Percentiles rank a stretch among this genome's conserved stretches.
Evolutionary conservation across 495 filamentous ascomycete genomes (phyloP).

Genomic region (Penicillium longicatenatum): DNA sequence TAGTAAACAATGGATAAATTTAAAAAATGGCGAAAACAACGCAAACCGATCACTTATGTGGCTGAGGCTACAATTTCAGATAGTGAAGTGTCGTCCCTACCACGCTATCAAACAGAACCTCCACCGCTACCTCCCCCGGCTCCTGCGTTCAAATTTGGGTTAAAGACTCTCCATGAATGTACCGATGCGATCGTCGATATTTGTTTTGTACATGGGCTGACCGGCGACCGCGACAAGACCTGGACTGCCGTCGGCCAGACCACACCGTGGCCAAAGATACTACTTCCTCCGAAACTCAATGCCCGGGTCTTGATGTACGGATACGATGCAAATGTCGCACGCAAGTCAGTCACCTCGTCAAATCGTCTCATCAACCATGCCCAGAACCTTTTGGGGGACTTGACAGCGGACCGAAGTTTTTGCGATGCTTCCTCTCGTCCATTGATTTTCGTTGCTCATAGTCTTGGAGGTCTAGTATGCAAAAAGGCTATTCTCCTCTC

Average conservation of each 20-base stretch:
- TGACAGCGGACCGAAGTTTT: slow-evolving; percentile 21
- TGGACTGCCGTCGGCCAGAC: slow-evolving; percentile 25
- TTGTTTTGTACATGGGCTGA: slow-evolving; percentile 37
- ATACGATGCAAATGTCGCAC: slow-evolving; percentile 31
- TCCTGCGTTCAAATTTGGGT: slow-evolving; percentile 1
- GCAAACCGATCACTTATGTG: not conserved
- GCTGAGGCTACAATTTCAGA: not conserved
- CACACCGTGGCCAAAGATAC: slow-evolving; percentile 26
- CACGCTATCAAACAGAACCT: not conserved
- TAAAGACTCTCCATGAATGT: slow-evolving; percentile 20
- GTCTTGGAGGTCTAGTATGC: slow-evolving; percentile 37
- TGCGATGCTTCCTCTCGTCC: slow-evolving; percentile 21
- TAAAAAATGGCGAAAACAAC: slow-evolving; percentile 2
- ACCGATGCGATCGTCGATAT: slow-evolving; percentile 28
- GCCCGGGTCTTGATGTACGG: slow-evolving; percentile 33
- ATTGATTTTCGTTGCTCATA: slow-evolving; percentile 36
- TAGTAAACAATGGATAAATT: not conserved
- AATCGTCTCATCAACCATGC: slow-evolving; percentile 31
- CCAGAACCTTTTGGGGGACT: slow-evolving; percentile 24
- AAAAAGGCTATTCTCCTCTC: slow-evolving; percentile 25
- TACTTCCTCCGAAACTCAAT: slow-evolving; percentile 24
- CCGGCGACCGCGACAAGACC: slow-evolving; percentile 28
- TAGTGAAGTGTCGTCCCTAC: not conserved
- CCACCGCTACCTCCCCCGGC: no score
- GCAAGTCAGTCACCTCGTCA: slow-evolving; percentile 12